These are phyloP conservation scores for Eucalyptus marginata DNA, from an alignment of 345 rosid species.

Conservation along the genomic window DNA sequence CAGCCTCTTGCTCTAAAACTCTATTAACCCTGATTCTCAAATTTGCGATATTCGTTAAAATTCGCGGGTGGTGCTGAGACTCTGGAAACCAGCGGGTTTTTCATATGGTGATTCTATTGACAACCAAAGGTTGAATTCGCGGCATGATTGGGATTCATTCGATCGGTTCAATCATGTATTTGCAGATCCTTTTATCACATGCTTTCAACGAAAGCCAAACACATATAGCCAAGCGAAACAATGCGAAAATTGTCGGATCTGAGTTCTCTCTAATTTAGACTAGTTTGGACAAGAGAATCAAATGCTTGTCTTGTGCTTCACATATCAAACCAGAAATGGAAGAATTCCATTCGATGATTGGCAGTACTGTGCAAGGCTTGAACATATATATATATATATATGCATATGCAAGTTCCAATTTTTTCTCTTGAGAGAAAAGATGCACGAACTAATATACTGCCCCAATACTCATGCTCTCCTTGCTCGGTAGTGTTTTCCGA, in stretches of 20 bases:
- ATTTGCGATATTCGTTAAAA: not conserved
- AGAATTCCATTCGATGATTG: not conserved
- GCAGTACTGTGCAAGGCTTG: not conserved
- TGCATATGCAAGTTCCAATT: not conserved
- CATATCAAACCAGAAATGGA: not conserved
- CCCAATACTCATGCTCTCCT: not conserved
- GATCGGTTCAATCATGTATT: not conserved
- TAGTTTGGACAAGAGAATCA: not conserved
- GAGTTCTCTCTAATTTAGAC: not conserved
- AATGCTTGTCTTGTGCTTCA: not conserved
- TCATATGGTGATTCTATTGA: not conserved
- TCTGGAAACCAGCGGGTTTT: not conserved
- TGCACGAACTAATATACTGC: not conserved
- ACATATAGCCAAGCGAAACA: not conserved
- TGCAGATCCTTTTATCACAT: not conserved
- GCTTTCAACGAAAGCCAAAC: not conserved
- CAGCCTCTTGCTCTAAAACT: not conserved
- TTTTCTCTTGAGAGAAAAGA: not conserved
- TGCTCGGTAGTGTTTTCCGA: not conserved
- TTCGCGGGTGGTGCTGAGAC: not conserved
- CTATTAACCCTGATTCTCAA: not conserved
- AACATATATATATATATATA: not conserved
- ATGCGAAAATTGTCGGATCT: not conserved
- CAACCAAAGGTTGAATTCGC: not conserved
- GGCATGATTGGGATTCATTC: not conserved